Evolutionary conservation across 805 yeast species (phyloP), one percentile per base, ranked within the genome.

Genomic region (Sporopachydermia quercuum): DNA sequence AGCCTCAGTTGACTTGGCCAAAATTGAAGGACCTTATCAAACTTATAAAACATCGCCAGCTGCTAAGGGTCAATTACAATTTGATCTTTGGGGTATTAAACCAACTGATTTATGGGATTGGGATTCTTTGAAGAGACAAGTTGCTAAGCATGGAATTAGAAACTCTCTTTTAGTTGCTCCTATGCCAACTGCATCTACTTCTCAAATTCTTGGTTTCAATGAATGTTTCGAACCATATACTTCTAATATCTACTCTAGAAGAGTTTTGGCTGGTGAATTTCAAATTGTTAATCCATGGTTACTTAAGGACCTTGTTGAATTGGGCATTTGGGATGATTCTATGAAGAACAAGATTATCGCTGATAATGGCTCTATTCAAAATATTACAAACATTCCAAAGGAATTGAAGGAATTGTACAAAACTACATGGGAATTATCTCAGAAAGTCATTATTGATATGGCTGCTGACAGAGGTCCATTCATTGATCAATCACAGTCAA

Each of bases 121-220:
- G 97, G 81, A 73, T 46, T 46, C 58, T 4, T 58, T 85, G 49
- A 85, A 80, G 59, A 62, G 60, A 6, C 62, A 72, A 34, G 66
- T 89, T 44, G 61, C 61, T 39, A 57, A 61, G 45, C 60, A 74
- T 51, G 97, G 97, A 37, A 51, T 89, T 35, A 67, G 96, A 53
- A 89, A 89, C 64, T 89, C 96, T 3, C 62, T 89, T 42, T 58
- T 87, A 14, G 82, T 87, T 23, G 56, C 56, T 15, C 91, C 96
- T 40, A 89, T 89, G 97, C 97, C 97, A 36, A 89, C 97, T 14
- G 97, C 97, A 2, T 85, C 96, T 1, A 89, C 97, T 2, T 89
- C 97, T 3, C 96, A 86, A 63, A 87, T 89, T 39, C 66, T 89
- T 39, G 97, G 96, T 34, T 84, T 72, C 65, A 87, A 77, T 50